These are phyloP conservation scores for Ophiostoma pallidulum DNA, from an alignment of 2,329 filamentous ascomycete species.

Conservation along the genomic window DNA sequence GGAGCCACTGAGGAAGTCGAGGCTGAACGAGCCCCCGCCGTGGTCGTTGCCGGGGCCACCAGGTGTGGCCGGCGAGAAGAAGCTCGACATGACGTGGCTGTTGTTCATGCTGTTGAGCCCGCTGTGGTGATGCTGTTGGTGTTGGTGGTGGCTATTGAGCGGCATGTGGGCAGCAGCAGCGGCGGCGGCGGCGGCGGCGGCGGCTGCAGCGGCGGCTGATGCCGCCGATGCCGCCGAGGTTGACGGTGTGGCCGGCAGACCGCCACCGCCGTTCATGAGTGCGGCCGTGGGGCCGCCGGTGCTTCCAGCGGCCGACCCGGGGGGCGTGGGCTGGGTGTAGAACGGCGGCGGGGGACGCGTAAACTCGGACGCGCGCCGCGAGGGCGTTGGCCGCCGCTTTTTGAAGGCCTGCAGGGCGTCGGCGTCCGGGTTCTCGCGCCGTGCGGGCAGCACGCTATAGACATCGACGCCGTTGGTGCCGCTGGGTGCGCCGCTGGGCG, in stretches of 20 bases:
- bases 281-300: not conserved
- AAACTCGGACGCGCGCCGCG: slow-evolving; percentile 25
- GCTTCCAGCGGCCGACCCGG: slow-evolving; percentile 6
- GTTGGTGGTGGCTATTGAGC: not conserved
- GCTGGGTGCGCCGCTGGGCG: slow-evolving; percentile 2
- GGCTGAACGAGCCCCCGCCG: slow-evolving; percentile 15
- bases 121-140: not conserved
- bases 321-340: slow-evolving; percentile 19
- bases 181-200: not conserved
- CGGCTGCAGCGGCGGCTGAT: not conserved
- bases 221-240: not conserved
- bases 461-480: slow-evolving; percentile 12
- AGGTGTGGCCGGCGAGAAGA: slow-evolving; percentile 14
- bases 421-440: slow-evolving; percentile 24
- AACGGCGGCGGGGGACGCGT: slow-evolving; percentile 23
- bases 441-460: slow-evolving; percentile 22
- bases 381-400: slow-evolving; percentile 22
- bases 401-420: slow-evolving; percentile 22
- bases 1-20: slow-evolving; percentile 23
- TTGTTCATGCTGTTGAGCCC: slow-evolving; percentile 8
- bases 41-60: not conserved
- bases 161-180: too few relatives aligned
- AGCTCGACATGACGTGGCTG: slow-evolving; percentile 20
- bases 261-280: slow-evolving; percentile 1
- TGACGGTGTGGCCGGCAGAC: not conserved